Base-by-base conservation (phyloP, 306 rosid species). In the Cucurbita maxima region DNA sequence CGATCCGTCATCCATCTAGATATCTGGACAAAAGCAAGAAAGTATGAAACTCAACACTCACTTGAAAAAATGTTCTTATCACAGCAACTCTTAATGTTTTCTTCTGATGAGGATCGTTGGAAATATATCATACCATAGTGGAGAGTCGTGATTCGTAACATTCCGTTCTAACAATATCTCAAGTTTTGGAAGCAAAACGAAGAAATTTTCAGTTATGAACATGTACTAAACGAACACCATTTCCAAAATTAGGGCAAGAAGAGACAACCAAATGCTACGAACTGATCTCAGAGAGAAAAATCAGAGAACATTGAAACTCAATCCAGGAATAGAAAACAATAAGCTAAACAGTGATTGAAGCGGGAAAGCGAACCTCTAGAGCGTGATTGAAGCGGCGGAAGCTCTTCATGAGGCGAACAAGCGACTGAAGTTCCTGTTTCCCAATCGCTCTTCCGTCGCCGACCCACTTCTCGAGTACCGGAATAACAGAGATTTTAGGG, bases 1-100 rank as follows among this genome's bases (percentile, higher is more conserved):
- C 58, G 72, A 61, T 82, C 85, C 0, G 78, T 82, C 82, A 78
- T 78, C 85, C 85, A 82, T 51, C 30, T 75, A 34, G 85, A 82
- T 71, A 78, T 76, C 85, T 82, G 72, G 7, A 66, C 4, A 20
- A 43, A 57, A 48, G 43, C 71, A 53, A 45, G 67, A 69, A 37
- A 41, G 43, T 1, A 52, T 13, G 45, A 20, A 59, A 9, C 5
- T 25, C 25, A 58, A 3, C 12, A 25, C 9, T 22, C 6, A n/a
- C 36, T 58, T 58, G 63, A 25, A 58, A 58, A 30, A 30, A 30
- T 3, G 34, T 30, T 30, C 34, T 30, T 30, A 30, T 30, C 34
- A 30, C 3, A 30, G 34, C 34, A 30, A 30, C 34, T 30, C 34
- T 30, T 30, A 2, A 30, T 30, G 34, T 30, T 30, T 30, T 30